These are phyloP conservation scores for Friedmanniomyces simplex DNA, from an alignment of 495 filamentous ascomycete species.

Conservation along the genomic window DNA sequence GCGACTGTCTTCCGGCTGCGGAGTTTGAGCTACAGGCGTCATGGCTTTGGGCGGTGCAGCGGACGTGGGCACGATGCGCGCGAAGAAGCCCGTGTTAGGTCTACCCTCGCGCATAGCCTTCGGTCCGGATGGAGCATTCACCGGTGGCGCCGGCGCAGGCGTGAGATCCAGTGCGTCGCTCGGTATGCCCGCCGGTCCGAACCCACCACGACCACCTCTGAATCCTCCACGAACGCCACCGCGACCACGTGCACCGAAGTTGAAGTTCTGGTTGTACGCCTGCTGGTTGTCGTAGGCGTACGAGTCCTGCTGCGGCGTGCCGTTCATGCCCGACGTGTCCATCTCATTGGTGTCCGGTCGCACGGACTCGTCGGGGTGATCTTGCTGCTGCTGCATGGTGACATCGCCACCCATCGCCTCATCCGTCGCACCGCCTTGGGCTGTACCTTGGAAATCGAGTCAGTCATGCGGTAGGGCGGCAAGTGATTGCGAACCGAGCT, in stretches of 20 bases:
- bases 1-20: background rate
- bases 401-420: background rate
- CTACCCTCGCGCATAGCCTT: constrained; percentile 85
- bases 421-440: background rate
- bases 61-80: constrained; percentile 14
- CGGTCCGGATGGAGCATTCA: constrained; percentile 71
- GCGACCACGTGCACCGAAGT: constrained; percentile 41
- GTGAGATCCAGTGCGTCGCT: constrained; percentile 7
- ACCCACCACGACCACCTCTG: constrained; percentile 4
- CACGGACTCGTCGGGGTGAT: background rate
- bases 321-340: constrained; percentile 1
- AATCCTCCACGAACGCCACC: constrained; percentile 32
- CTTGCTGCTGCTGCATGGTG: background rate
- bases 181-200: constrained; percentile 8
- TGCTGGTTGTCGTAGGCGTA: constrained; percentile 1
- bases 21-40: background rate
- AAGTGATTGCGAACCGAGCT: background rate
- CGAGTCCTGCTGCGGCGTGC: background rate
- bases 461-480: background rate
- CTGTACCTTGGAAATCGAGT: background rate
- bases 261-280: constrained; percentile 20
- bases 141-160: constrained; percentile 14
- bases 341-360: background rate
- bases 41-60: background rate
- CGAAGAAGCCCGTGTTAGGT: constrained; percentile 45